Evolutionary conservation across 371 early-diverging fungal genomes (phyloP), one percentile per base, ranked within the genome.

Genomic region (Mucor plumbeus): DNA sequence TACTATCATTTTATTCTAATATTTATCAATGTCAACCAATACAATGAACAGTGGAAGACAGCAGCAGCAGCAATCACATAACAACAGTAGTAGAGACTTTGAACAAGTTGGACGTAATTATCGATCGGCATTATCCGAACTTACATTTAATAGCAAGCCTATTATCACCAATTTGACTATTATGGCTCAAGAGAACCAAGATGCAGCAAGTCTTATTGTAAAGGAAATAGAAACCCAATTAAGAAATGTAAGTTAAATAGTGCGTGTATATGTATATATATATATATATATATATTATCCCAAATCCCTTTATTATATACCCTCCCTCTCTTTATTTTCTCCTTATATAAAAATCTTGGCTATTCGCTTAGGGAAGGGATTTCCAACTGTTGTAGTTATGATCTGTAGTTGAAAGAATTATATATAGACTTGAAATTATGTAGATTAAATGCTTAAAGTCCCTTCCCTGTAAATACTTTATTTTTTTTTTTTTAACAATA

Each of bases 101-200:
- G 84, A 83, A 56, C 63, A 73, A 26, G 67, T 79, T n/a, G 69
- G 73, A 64, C 60, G 69, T 9, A 76, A 71, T 50, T 83, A 81
- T 61, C 71, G 69, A 10, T 55, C 73, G 7, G 77, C 78, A 11
- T 50, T 83, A 10, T 72, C 73, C 14, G 94, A 93, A 41, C 85
- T 97, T 70, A 95, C 95, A 0, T 93, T 93, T 77, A 95, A 93
- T 79, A 92, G 92, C 56, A 92, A 92, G 67, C 96, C 96, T 9
- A 92, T 96, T 75, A 97, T 97, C 74, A 93, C 89, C 47, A 90
- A 87, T 63, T 81, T 97, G 63, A 95, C 97, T 14, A 91, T 90
- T 54, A 83, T 90, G 62, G 97, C 97, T 13, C 88, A 89, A 68
- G 92, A 92, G 67, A 90, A 92, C 75, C 62, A 84, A 33, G 47